Percentiles rank a stretch among this genome's conserved stretches.
phyloP scores from a whole-genome alignment of 441 rosid species.

The Melastoma candidum region DNA sequence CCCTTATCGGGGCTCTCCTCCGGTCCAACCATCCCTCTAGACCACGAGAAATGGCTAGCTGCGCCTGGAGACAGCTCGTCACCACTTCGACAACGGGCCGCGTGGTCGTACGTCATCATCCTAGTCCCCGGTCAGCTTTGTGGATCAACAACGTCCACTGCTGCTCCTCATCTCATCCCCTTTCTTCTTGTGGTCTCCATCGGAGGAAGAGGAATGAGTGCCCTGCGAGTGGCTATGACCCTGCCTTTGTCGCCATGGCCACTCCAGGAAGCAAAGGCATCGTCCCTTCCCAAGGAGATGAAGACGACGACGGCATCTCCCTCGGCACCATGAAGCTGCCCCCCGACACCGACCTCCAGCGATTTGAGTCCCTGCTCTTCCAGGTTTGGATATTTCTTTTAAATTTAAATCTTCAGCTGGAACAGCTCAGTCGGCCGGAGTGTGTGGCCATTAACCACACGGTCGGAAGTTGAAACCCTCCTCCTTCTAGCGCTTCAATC shows the following conservation, averaged over 20 bases:
- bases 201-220: no score
- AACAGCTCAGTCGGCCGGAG: neutral
- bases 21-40: constrained; percentile 29
- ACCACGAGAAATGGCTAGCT: no score
- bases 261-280: constrained; percentile 24
- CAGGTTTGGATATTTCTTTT: constrained; percentile 33
- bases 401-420: neutral
- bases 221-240: neutral
- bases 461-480: no score
- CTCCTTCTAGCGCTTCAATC: no score
- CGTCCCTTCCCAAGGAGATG: constrained; percentile 18
- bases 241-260: constrained; percentile 10
- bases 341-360: constrained; percentile 38
- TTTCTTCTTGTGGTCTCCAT: no score
- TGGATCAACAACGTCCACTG: no score
- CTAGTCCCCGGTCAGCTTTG: no score
- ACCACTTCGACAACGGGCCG: no score
- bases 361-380: constrained; percentile 65
- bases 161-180: no score
- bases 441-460: neutral
- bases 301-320: constrained; percentile 50
- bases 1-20: constrained; percentile 2
- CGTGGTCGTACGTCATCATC: no score
- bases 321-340: constrained; percentile 86
- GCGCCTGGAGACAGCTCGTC: no score